phyloP scores from a whole-genome alignment of 1,284 basidiomycete genomes.

The Cutaneotrichosporon sp. region DNA sequence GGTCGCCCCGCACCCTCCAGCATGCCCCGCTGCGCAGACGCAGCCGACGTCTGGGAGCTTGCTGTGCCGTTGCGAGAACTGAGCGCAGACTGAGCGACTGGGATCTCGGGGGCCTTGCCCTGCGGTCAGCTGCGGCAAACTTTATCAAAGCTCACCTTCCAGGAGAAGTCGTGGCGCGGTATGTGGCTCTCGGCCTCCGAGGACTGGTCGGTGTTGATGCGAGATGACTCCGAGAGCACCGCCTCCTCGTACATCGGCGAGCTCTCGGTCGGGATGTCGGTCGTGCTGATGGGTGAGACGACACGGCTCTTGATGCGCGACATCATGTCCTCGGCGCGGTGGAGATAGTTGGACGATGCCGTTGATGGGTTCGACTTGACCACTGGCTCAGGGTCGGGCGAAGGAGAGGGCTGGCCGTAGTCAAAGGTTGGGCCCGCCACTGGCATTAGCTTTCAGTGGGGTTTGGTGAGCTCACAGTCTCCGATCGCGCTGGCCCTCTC shows the following conservation, averaged over 20 bases:
- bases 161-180: constrained; percentile 1
- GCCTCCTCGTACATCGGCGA: constrained; percentile 2
- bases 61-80: background rate
- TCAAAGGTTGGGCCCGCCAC: constrained; percentile 31
- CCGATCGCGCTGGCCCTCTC: constrained; percentile 3
- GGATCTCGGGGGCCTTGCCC: background rate
- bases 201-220: constrained; percentile 21
- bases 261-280: background rate
- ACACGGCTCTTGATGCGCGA: constrained; percentile 67
- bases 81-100: background rate
- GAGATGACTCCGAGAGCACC: constrained; percentile 42
- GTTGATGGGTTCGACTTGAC: constrained; percentile 49
- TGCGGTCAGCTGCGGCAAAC: background rate
- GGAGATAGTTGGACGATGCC: constrained; percentile 61
- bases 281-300: constrained; percentile 43
- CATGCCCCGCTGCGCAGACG: background rate
- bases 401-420: constrained; percentile 17
- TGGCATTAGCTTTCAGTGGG: constrained; percentile 8
- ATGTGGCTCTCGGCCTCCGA: constrained; percentile 14
- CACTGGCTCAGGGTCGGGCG: constrained; percentile 9
- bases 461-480: constrained; percentile 10
- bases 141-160: background rate
- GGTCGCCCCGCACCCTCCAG: constrained; percentile 22
- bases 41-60: background rate
- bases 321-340: constrained; percentile 75